phyloP scores from a whole-genome alignment of 192 early-diverging fungal genomes.

The Mortierella alpina region DNA sequence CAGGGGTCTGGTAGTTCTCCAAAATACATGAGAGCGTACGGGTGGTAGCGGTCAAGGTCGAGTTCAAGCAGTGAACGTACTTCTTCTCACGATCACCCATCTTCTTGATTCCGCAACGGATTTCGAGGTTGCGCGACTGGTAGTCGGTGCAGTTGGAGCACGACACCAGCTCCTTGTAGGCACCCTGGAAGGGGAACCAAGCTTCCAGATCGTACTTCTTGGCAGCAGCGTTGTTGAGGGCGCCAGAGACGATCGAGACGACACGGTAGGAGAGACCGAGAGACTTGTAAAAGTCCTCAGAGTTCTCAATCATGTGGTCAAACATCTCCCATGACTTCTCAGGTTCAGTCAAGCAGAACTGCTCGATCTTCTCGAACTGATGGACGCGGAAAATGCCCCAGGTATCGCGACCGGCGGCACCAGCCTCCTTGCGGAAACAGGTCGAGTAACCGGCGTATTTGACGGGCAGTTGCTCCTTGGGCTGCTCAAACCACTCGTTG shows the following conservation, averaged over 20 bases:
- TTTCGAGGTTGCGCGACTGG: constrained; percentile 94
- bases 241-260: constrained; percentile 95
- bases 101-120: constrained; percentile 97
- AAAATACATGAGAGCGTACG: constrained; percentile 94
- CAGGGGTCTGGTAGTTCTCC: constrained; percentile 95
- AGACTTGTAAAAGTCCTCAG: constrained; percentile 96
- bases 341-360: constrained; percentile 95
- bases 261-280: constrained; percentile 95
- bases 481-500: constrained; percentile 95
- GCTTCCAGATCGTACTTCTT: constrained; percentile 99
- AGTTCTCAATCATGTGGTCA: constrained; percentile 91
- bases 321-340: constrained; percentile 99
- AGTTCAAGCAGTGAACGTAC: constrained; percentile 98
- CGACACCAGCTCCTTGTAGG: constrained; percentile 98
- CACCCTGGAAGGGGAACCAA: constrained; percentile 98
- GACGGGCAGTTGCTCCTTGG: constrained; percentile 90
- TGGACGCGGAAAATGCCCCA: constrained; percentile 99
- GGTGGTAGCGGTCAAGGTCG: constrained; percentile 95
- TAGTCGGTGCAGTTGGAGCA: constrained; percentile 99
- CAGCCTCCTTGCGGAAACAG: constrained; percentile 99
- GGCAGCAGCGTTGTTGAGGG: constrained; percentile 98
- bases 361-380: constrained; percentile 99
- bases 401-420: constrained; percentile 95
- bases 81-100: constrained; percentile 93
- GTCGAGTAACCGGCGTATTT: constrained; percentile 97